A percentile compares a stretch with the other conserved stretches of the same genome.
Conservation (phyloP, 768 basidiomycete genomes). For the Tulasnella sp. region DNA sequence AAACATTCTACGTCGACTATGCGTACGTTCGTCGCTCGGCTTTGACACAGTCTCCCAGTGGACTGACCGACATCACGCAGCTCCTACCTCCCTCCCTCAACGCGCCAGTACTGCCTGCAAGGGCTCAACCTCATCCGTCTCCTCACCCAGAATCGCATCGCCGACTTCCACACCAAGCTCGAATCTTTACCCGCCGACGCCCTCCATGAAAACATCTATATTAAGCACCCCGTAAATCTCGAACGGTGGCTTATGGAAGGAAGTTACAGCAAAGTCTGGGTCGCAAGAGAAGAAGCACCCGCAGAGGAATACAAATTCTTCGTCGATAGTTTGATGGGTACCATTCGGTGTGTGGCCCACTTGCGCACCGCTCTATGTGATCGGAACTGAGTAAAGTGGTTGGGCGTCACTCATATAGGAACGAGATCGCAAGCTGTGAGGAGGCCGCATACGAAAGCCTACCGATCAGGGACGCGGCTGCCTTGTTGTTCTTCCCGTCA, state of each 20-base stretch:
- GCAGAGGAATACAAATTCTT: constrained; percentile 95
- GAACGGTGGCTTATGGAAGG: constrained; percentile 99
- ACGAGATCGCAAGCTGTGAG: constrained; percentile 96
- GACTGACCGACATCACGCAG: constrained; percentile 45
- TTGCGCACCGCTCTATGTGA: neutral
- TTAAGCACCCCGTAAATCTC: constrained; percentile 85
- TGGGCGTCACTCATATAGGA: constrained; percentile 52
- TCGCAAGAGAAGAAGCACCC: constrained; percentile 88
- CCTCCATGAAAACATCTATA: constrained; percentile 58
- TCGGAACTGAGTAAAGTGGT: neutral
- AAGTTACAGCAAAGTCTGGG: constrained; percentile 97
- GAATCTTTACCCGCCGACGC: constrained; percentile 75
- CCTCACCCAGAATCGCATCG: constrained; percentile 93
- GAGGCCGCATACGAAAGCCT: constrained; percentile 92
- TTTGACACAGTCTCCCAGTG: neutral
- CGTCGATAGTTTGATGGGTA: constrained; percentile 90
- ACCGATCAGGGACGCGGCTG: constrained; percentile 86
- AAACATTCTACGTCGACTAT: constrained; percentile 87
- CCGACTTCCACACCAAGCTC: constrained; percentile 95
- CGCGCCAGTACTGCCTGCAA: constrained; percentile 83
- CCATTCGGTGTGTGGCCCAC: constrained; percentile 68
- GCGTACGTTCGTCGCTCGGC: constrained; percentile 49
- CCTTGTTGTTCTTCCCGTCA: constrained; percentile 86
- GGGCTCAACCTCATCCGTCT: constrained; percentile 94
- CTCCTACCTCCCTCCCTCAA: constrained; percentile 75